A percentile compares a stretch with the other conserved stretches of the same genome.
Conservation (phyloP, 2,329 filamentous ascomycete genomes). For the Herpotrichia juniperi region DNA sequence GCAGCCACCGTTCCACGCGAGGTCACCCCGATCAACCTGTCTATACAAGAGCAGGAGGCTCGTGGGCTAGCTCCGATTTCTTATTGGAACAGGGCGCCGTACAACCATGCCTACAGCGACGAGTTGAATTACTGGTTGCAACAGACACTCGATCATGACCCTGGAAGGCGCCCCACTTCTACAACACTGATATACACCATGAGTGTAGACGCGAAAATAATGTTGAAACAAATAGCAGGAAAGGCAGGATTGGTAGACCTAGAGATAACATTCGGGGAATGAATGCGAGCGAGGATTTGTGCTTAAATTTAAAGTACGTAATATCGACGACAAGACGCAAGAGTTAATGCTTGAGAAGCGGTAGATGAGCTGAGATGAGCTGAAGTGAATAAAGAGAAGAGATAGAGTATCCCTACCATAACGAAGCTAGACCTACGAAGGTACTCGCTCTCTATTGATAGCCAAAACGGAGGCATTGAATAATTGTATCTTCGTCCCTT, state of each 20-base stretch:
- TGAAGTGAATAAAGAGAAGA: no score
- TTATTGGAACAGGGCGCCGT: background rate
- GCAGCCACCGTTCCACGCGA: constrained; percentile 23
- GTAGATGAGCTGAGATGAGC: no score
- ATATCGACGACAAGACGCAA: no score
- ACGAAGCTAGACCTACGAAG: no score
- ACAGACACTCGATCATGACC: constrained; percentile 13
- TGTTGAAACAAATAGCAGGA: constrained; percentile 24
- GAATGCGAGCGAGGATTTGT: background rate
- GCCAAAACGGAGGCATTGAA: no score
- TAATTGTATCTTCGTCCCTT: no score
- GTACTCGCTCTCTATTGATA: no score
- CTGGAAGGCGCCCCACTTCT: constrained; percentile 17
- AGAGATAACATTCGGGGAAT: constrained; percentile 18
- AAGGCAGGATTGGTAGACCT: constrained; percentile 23
- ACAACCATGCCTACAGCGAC: constrained; percentile 28
- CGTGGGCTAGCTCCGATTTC: constrained; percentile 1
- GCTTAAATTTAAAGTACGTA: no score
- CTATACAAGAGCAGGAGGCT: constrained; percentile 14
- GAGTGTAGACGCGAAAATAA: constrained; percentile 13
- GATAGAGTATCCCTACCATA: no score
- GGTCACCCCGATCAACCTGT: constrained; percentile 29
- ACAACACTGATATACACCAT: constrained; percentile 17
- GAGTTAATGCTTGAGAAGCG: no score
- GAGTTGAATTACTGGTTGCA: constrained; percentile 34